These are phyloP conservation scores for Onygenales sp. DNA, from an alignment of 2,329 filamentous ascomycete genomes.

Conservation along the genomic window DNA sequence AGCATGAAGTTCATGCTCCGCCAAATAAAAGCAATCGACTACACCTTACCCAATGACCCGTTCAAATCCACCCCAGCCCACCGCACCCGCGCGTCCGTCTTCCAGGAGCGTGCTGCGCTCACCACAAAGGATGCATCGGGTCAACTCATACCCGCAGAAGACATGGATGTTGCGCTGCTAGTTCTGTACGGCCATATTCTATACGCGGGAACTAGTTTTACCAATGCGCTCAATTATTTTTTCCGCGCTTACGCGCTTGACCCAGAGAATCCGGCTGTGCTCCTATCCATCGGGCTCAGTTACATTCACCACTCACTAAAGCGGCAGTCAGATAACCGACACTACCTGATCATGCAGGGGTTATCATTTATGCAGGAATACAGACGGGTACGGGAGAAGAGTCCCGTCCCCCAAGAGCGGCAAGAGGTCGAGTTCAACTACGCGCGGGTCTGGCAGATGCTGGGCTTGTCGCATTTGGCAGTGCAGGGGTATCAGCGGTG, in stretches of 20 bases:
- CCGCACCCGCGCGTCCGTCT: constrained; percentile 32
- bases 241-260: constrained; percentile 65
- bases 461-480: constrained; percentile 65
- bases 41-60: constrained; percentile 46
- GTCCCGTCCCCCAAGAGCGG: constrained; percentile 35
- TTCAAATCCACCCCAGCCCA: constrained; percentile 20
- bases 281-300: constrained; percentile 69
- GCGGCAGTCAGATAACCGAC: constrained; percentile 78
- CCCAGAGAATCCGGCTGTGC: constrained; percentile 65
- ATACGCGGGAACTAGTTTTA: constrained; percentile 72
- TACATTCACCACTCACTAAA: constrained; percentile 89
- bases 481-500: constrained; percentile 59
- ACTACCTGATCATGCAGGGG: constrained; percentile 78
- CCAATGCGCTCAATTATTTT: constrained; percentile 80
- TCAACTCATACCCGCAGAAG: constrained; percentile 27
- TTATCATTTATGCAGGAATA: constrained; percentile 71
- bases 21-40: constrained; percentile 85
- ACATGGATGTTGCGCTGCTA: constrained; percentile 70
- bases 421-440: constrained; percentile 80
- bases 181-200: constrained; percentile 87
- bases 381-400: constrained; percentile 48
- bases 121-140: constrained; percentile 28
- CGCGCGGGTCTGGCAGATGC: constrained; percentile 63
- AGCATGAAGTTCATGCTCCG: constrained; percentile 86
- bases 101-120: constrained; percentile 33